phyloP scores from a whole-genome alignment of 228 moss, liverwort and hornwort genomes.

The Sphagnum fallax region DNA sequence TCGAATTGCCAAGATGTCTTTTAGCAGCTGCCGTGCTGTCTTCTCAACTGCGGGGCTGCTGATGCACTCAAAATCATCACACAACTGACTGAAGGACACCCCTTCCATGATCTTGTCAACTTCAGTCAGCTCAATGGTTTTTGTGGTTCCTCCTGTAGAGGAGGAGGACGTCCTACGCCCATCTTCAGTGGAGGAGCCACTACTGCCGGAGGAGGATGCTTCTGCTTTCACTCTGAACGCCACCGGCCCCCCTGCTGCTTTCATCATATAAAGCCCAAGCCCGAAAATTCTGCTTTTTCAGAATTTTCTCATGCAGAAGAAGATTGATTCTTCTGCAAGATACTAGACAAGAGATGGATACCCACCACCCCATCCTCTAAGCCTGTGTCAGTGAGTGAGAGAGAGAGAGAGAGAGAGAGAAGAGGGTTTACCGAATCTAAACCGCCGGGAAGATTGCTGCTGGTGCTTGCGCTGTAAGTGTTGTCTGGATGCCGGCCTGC shows the following conservation, averaged over 20 bases:
- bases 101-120: constrained; percentile 80
- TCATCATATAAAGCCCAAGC: too few relatives aligned
- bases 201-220: neutral
- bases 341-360: too few relatives aligned
- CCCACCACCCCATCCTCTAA: too few relatives aligned
- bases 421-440: too few relatives aligned
- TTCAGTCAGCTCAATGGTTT: constrained; percentile 44
- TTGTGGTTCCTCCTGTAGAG: constrained; percentile 4
- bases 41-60: constrained; percentile 92
- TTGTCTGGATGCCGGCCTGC: too few relatives aligned
- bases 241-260: constrained; percentile 6
- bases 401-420: too few relatives aligned
- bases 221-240: constrained; percentile 51
- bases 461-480: too few relatives aligned
- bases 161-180: constrained; percentile 38
- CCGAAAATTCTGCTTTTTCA: too few relatives aligned
- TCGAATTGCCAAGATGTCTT: constrained; percentile 72
- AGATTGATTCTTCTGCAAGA: too few relatives aligned
- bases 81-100: constrained; percentile 76
- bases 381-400: too few relatives aligned
- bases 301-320: too few relatives aligned
- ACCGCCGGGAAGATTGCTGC: too few relatives aligned
- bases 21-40: constrained; percentile 71
- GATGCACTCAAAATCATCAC: constrained; percentile 90
- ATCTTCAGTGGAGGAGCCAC: constrained; percentile 28